Percentiles rank a stretch among this genome's conserved stretches.
Conservation (phyloP, 139 green algal species). For the Coelastrella sp. region DNA sequence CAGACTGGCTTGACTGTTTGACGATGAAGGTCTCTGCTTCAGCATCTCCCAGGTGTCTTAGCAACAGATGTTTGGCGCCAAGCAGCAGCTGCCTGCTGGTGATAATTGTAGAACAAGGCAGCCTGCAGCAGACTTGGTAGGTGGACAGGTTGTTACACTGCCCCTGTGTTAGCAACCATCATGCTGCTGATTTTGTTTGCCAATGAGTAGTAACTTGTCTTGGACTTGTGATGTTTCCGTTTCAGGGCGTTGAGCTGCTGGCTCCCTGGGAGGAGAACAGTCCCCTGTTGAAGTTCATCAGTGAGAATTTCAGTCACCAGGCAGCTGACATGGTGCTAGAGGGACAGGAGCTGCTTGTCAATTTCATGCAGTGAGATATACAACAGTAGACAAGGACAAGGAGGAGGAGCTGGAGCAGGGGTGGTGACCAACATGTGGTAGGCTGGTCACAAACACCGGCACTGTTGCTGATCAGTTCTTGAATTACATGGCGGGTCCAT, state of each 20-base stretch:
- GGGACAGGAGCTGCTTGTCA: slow-evolving; percentile 46
- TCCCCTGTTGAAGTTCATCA: slow-evolving; percentile 42
- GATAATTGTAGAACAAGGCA: too few relatives aligned
- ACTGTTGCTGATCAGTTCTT: too few relatives aligned
- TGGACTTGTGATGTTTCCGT: background rate
- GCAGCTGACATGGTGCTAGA: slow-evolving; percentile 44
- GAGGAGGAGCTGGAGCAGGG: background rate
- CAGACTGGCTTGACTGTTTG: slow-evolving; percentile 29
- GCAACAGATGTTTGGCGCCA: too few relatives aligned
- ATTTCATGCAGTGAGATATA: background rate
- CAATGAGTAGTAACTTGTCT: too few relatives aligned
- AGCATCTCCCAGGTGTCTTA: too few relatives aligned
- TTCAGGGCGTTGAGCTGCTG: slow-evolving; percentile 40
- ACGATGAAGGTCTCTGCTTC: too few relatives aligned
- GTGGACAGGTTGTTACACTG: too few relatives aligned
- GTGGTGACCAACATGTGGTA: too few relatives aligned
- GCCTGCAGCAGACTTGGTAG: too few relatives aligned
- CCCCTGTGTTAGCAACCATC: too few relatives aligned
- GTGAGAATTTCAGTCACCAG: slow-evolving; percentile 50
- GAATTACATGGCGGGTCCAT: too few relatives aligned
- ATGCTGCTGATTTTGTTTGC: background rate
- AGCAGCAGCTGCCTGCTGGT: too few relatives aligned
- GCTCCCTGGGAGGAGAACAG: slow-evolving; percentile 48
- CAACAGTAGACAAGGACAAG: background rate
- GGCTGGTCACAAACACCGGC: background rate